Evolutionary conservation across 192 early-diverging fungal genomes (phyloP), one percentile per base, ranked within the genome.

Genomic region (Gryganskiella cystojenkinii): DNA sequence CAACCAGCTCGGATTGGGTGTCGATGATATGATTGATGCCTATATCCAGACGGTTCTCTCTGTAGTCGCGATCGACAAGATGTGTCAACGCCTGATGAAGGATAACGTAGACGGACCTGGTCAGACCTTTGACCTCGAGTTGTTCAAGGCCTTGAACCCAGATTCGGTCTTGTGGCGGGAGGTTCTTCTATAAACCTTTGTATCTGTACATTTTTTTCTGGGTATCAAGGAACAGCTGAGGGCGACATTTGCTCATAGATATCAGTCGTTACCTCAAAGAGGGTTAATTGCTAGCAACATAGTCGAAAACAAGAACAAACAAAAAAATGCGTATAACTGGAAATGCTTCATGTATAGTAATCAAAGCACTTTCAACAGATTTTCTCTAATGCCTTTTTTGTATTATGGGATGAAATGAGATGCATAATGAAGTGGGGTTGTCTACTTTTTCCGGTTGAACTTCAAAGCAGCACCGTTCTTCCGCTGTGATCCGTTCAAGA

Each of bases 11-110:
- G 93, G 93, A 15, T 71, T 95, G 42, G 94, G 93, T 10, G 86
- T 95, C 51, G 94, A 95, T 64, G 93, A 95, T 62, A 76, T 95
- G 64, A 95, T 95, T 59, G 94, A 95, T 61, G 93, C 92, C 3
- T 95, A 95, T 66, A 93, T 95, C 71, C 94, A 95, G 73, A 95
- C 94, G 4, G 90, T 94, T 22, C 67, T 95, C 35, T 86, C 88
- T 46, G 92, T 95, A 10, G 92, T 95, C 78, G 92, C 92, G 13
- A 95, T 95, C 61, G 94, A 95, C 66, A 88, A 89, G 59, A 94
- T 95, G 93, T 82, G 85, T 30, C 78, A 79, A 43, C 60, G 88
- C 27, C 62, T 90, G 10, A 85, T 89, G 80, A 51, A 54, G 20
- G 79, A 79, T 22, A 69, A 53, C n/a, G 56, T 64, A 9, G 64